Evolutionary conservation across 768 basidiomycete genomes (phyloP), one percentile per base, ranked within the genome.

Genomic region (Daedaleopsis nitida): DNA sequence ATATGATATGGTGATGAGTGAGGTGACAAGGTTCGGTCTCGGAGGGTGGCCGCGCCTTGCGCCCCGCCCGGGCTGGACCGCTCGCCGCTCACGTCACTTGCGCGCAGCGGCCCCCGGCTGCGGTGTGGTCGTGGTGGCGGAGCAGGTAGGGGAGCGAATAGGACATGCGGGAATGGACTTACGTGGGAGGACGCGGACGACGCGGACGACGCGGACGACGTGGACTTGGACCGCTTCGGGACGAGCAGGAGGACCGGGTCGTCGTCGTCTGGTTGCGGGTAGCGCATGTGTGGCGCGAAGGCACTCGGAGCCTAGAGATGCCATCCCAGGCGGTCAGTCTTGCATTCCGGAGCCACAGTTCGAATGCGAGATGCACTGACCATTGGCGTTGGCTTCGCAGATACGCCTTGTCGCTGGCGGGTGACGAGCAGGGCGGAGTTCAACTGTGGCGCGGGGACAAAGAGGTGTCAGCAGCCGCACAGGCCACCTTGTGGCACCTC

Each of bases 391-490:
- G 54, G n/a, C n/a, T 45, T 51, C 37, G 60, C 57, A 34, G 52
- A 45, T 19, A 57, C 67, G 24, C 59, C 61, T 51, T 67, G 64
- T 52, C 68, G 64, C 51, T 69, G 71, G 52, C 62, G 60, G 34
- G 71, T 67, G 43, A 61, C 61, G 60, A 64, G 65, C 38, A 72
- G 64, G 17, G 66, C 71, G 23, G 64, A 55, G 57, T 69, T 66
- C 42, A 72, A 55, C 71, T 72, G 66, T 8, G 34, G 39, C 43
- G 27, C 21, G 42, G 13, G 52, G 13, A 42, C 21, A 27, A 44
- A 43, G 39, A 52, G 47, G 55, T 23, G 24, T 16, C 21, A 12
- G 17, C 14, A 24, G 38, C 52, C 23, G 10, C 35, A 39, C 47
- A 11, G 5, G 38, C 37, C 14, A 48, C 37, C 53, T 9, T 44